These are phyloP conservation scores for Hyphopichia homilentoma DNA, from an alignment of 805 yeast species.

Conservation along the genomic window DNA sequence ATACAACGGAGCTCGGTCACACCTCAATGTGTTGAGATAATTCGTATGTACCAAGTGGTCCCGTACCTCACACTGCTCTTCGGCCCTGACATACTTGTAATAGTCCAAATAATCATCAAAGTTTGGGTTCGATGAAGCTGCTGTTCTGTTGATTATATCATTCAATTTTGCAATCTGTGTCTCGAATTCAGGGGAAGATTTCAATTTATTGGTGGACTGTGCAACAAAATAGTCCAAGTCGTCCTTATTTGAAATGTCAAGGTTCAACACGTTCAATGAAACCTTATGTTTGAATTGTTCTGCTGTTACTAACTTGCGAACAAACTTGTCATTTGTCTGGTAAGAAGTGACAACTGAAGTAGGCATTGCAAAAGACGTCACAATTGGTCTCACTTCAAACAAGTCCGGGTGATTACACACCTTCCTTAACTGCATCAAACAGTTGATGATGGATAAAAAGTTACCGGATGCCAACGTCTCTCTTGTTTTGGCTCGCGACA, in stretches of 20 bases:
- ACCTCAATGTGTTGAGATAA: conserved; percentile 64
- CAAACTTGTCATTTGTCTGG: conserved; percentile 35
- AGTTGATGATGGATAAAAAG: conserved; percentile 89
- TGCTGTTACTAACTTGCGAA: conserved; percentile 14
- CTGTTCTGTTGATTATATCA: conserved; percentile 22
- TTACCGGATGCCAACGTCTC: conserved; percentile 94
- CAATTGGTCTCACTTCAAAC: conserved; percentile 92
- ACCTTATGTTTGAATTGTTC: conserved; percentile 18
- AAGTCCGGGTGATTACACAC: conserved; percentile 96
- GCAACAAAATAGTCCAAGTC: conserved; percentile 44
- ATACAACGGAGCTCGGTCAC: conserved; percentile 61
- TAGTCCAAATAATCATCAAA: conserved; percentile 47
- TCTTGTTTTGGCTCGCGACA: conserved; percentile 93
- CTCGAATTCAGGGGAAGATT: conserved; percentile 45
- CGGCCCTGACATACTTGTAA: conserved; percentile 52
- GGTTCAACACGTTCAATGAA: conserved; percentile 57
- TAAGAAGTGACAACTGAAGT: conserved; percentile 56
- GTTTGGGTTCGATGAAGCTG: conserved; percentile 20
- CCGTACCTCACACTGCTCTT: conserved; percentile 49
- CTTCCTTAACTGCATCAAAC: conserved; percentile 95
- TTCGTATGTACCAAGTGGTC: conserved; percentile 52
- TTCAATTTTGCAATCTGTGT: conserved; percentile 43
- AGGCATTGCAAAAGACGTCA: conserved; percentile 81
- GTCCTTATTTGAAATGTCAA: conserved; percentile 50
- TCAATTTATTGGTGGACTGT: conserved; percentile 38